These are phyloP conservation scores for sorghum (Sorghum bicolor) DNA, from an alignment of 176 grass and related monocot genomes.

Conservation along the genomic window Sorghum_bicolor_NCBIv3 NC_012878.2:56960001-56960500, in stretches of 20 bases:
- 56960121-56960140: background rate
- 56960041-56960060: no score
- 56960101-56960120: background rate
- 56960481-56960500: background rate
- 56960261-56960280: background rate
- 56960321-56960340: background rate
- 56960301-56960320: background rate
- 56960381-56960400: background rate
- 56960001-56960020: background rate
- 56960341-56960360: background rate
- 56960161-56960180: background rate
- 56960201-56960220: background rate
- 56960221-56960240: background rate
- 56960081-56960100: slow-evolving; percentile 5
- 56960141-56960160: background rate
- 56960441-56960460: background rate
- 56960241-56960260: background rate
- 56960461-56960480: background rate
- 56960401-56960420: background rate
- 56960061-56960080: no score
- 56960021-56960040: background rate
- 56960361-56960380: background rate
- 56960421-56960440: background rate
- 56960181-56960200: background rate
- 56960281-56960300: background rate